phyloP scores from a whole-genome alignment of 225 moss, liverwort and hornwort species.

The Pseudoscleropodium purum region DNA sequence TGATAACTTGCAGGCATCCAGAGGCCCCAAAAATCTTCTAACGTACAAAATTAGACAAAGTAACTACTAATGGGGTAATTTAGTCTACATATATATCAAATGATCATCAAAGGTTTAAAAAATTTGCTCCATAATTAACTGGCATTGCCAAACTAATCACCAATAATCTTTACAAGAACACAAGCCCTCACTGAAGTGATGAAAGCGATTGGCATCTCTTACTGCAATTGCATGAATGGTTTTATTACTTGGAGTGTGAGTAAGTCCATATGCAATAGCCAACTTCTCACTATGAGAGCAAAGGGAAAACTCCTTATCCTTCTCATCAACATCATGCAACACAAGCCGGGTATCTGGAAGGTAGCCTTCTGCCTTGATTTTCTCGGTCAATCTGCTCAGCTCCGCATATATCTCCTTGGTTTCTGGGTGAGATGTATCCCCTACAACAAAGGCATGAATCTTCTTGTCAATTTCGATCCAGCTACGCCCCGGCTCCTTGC shows the following conservation, averaged over 20 bases:
- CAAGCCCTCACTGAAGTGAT: neutral
- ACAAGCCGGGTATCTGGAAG: neutral
- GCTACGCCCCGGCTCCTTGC: neutral
- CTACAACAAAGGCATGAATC: neutral
- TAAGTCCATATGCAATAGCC: neutral
- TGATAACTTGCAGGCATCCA: no score
- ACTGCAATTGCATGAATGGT: neutral
- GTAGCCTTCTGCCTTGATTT: neutral
- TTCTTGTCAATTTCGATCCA: neutral
- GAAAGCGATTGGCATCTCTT: neutral
- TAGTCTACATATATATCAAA: neutral
- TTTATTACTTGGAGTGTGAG: neutral
- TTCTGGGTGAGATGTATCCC: neutral
- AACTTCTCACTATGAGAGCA: neutral
- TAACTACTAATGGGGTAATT: neutral
- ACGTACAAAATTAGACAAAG: neutral
- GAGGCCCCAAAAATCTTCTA: no score
- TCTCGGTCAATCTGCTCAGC: neutral
- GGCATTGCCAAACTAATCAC: neutral
- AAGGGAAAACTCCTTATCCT: neutral
- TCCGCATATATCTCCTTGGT: neutral
- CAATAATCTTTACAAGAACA: neutral
- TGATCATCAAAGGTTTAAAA: neutral
- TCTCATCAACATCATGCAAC: neutral
- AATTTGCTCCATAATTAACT: neutral